Conservation (phyloP, 2,329 filamentous ascomycete genomes). For the Corinectria fuckeliana region DNA sequence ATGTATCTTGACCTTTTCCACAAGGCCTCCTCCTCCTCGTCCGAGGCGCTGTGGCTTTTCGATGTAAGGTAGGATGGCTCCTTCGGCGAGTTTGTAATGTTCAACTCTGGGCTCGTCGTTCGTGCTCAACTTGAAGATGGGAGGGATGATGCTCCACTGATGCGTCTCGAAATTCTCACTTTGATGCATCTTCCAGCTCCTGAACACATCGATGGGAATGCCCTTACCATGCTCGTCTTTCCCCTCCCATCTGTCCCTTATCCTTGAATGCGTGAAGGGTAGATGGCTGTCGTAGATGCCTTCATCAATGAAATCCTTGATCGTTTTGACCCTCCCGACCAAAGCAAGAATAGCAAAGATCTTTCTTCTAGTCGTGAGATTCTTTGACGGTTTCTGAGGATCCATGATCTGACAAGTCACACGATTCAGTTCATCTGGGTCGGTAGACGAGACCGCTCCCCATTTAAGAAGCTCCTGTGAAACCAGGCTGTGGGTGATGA, state of each 20-base stretch:
- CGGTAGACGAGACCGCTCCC: neutral
- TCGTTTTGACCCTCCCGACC: neutral
- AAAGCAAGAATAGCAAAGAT: neutral
- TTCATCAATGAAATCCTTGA: slow-evolving; percentile 1
- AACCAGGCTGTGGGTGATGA: neutral
- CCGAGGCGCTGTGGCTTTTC: neutral
- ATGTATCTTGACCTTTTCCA: neutral
- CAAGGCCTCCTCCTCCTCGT: neutral
- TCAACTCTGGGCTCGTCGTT: neutral
- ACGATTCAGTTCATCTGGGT: neutral
- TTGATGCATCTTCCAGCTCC: neutral
- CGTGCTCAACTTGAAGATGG: neutral
- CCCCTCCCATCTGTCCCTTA: neutral
- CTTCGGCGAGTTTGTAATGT: neutral
- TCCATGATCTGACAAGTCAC: neutral
- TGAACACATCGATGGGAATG: neutral
- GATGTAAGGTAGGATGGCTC: neutral
- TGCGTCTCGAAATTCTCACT: neutral
- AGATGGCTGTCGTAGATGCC: slow-evolving; percentile 7
- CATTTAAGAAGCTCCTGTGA: neutral
- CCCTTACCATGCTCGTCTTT: neutral
- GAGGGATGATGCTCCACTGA: neutral
- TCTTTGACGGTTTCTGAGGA: neutral
- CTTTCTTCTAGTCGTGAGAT: neutral
- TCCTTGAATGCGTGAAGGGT: neutral